phyloP scores from a whole-genome alignment of 2,329 filamentous ascomycete species.

The Pseudogymnoascus sp. region DNA sequence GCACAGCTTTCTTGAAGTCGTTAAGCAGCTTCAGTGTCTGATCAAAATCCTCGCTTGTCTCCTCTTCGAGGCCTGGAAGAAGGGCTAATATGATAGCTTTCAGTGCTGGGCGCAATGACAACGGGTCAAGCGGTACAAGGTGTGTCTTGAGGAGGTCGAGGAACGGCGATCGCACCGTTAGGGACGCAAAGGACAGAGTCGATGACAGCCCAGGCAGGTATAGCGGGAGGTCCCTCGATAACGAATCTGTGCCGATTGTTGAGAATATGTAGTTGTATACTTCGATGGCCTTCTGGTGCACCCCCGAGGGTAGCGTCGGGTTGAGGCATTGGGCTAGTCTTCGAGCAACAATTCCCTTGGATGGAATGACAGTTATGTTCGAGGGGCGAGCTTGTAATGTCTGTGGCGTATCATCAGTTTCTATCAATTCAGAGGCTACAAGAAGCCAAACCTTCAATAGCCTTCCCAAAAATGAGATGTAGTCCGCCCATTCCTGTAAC shows the following conservation, averaged over 20 bases:
- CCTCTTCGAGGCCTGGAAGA: constrained; percentile 86
- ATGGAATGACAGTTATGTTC: constrained; percentile 63
- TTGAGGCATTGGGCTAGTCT: constrained; percentile 92
- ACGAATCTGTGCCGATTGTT: constrained; percentile 69
- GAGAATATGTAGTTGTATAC: constrained; percentile 87
- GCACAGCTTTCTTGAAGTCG: constrained; percentile 62
- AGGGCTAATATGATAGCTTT: constrained; percentile 86
- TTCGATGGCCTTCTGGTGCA: constrained; percentile 94
- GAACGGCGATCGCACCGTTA: constrained; percentile 80
- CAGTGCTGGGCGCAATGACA: constrained; percentile 72
- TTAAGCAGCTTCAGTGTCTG: constrained; percentile 72
- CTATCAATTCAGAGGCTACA: background rate
- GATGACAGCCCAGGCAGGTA: constrained; percentile 86
- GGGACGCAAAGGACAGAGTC: constrained; percentile 87
- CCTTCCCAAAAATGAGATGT: constrained; percentile 91
- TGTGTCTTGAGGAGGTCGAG: constrained; percentile 76
- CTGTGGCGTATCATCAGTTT: constrained; percentile 37
- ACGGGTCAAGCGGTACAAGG: constrained; percentile 62
- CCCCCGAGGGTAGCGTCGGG: constrained; percentile 83
- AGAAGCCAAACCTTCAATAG: constrained; percentile 64
- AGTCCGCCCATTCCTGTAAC: constrained; percentile 97
- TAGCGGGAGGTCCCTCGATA: constrained; percentile 73
- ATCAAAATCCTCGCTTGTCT: constrained; percentile 95
- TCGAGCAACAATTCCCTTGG: constrained; percentile 77
- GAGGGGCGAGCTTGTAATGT: constrained; percentile 80